phyloP scores from a whole-genome alignment of 1,284 basidiomycete genomes.

The Sporisorium scitamineum region DNA sequence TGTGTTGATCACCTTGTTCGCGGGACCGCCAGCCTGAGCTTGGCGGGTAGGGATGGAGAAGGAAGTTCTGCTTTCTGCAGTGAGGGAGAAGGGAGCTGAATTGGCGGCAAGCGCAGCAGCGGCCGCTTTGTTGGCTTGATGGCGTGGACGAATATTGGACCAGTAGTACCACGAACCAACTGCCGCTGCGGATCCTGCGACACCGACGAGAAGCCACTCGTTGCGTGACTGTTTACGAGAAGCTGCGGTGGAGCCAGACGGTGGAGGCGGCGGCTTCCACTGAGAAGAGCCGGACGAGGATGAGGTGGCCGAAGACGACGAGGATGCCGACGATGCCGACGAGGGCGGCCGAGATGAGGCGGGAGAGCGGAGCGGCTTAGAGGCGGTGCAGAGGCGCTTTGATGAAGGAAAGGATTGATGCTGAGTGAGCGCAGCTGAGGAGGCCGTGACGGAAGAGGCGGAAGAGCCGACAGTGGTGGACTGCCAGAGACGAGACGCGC shows the following conservation, averaged over 20 bases:
- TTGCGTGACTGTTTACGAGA: conserved; percentile 57
- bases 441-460: conserved; percentile 3
- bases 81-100: conserved; percentile 49
- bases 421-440: conserved; percentile 9
- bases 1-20: conserved; percentile 62
- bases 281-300: conserved; percentile 24
- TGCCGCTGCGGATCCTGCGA: conserved; percentile 64
- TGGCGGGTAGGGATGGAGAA: conserved; percentile 62
- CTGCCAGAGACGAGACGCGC: conserved; percentile 34
- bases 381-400: conserved; percentile 21
- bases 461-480: conserved; percentile 13
- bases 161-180: conserved; percentile 67
- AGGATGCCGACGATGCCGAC: conserved; percentile 19
- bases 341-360: conserved; percentile 17
- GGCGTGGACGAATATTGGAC: conserved; percentile 56
- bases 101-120: conserved; percentile 40
- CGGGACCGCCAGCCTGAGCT: conserved; percentile 43
- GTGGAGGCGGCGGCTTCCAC: conserved; percentile 50
- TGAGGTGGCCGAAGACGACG: conserved; percentile 28
- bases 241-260: conserved; percentile 41
- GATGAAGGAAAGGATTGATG: background rate
- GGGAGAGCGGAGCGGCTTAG: conserved; percentile 15
- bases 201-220: conserved; percentile 67
- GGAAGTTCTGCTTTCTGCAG: conserved; percentile 44
- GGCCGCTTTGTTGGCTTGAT: conserved; percentile 37